Evolutionary conservation across 768 basidiomycete genomes (phyloP).

Genomic region (Termitomyces sp.): DNA sequence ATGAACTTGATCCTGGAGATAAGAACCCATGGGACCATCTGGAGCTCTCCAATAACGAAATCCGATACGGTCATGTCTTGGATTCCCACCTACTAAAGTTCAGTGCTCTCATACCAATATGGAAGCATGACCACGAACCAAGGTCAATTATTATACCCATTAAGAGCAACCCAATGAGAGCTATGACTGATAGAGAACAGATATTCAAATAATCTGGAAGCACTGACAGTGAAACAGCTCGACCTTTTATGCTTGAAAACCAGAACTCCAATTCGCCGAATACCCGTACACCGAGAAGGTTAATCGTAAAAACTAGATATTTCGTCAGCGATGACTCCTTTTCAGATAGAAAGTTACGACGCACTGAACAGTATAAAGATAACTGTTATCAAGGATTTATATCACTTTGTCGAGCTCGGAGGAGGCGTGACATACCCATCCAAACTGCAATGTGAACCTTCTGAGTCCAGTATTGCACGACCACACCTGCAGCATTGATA

Average conservation of each 20-base stretch:
- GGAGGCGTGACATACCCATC: slow-evolving; percentile 43
- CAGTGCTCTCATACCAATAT: slow-evolving; percentile 3
- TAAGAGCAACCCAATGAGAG: slow-evolving; percentile 47
- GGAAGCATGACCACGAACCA: slow-evolving; percentile 32
- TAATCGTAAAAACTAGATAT: slow-evolving; percentile 47
- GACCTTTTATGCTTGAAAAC: slow-evolving; percentile 68
- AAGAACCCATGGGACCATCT: slow-evolving; percentile 55
- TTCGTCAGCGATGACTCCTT: background rate
- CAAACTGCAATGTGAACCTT: slow-evolving; percentile 46
- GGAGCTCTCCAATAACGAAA: slow-evolving; percentile 48
- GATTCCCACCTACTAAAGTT: slow-evolving; percentile 40
- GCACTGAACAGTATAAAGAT: slow-evolving; percentile 58
- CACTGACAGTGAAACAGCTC: background rate
- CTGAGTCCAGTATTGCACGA: slow-evolving; percentile 45
- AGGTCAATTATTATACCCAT: slow-evolving; percentile 66
- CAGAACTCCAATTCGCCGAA: slow-evolving; percentile 78
- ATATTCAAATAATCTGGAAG: background rate
- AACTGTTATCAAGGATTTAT: slow-evolving; percentile 25
- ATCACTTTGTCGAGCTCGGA: background rate
- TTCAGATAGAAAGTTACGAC: slow-evolving; percentile 8
- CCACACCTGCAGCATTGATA: slow-evolving; percentile 57
- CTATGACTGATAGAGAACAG: slow-evolving; percentile 27
- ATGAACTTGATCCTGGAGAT: slow-evolving; percentile 46
- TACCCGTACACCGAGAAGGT: slow-evolving; percentile 59
- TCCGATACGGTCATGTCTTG: slow-evolving; percentile 42